Base-by-base conservation (phyloP, 306 rosid species). In the Prunus salicina region DNA sequence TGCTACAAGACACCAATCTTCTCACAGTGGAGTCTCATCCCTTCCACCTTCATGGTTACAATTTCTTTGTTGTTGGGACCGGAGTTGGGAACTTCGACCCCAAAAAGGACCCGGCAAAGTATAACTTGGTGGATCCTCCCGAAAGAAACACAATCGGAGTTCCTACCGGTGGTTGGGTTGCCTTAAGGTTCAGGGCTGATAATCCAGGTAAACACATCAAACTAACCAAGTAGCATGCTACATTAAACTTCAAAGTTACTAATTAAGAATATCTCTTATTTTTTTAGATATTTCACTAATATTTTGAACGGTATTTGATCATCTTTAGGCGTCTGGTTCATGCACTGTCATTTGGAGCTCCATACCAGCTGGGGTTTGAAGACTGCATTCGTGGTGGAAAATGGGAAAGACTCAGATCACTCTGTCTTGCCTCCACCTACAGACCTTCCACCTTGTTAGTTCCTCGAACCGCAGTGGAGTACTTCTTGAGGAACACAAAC, bases 261-360 rank as follows among this genome's bases (percentile, higher is more conserved):
- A 19, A 53, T 6, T 53, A 18, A 53, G 60, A n/a, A 7, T 38
- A 1, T 38, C 22, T 2, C 6, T 18, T 8, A 1, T 53, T 53
- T 12, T 60, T 24, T 11, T 4, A 25, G 32, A 60, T 4, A 60
- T 9, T 3, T 25, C 43, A 14, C 64, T 73, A 25, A 57, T 72
- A 8, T 14, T 73, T 24, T 14, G 38, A 57, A 56, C 16, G 27
- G 46, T 46, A 49, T 13, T 51, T 32, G 60, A 9, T 20, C 64
- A 22, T 43, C 12, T 67, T 24, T 67, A 82, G 79, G 86, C 6
- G 83, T 83, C 24, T 83, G 86, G 86, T 83, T 83, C 75, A 38
- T 83, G 81, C 86, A 83, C 66, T 83, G 86, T 51, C 86, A 83
- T 72, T 76, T 83, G 81, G 86, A 83, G 83, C 75, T 83, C 24